Evolutionary conservation across 139 green algal genomes (phyloP), one percentile per base, ranked within the genome.

Genomic region (Nannochloris sp.): DNA sequence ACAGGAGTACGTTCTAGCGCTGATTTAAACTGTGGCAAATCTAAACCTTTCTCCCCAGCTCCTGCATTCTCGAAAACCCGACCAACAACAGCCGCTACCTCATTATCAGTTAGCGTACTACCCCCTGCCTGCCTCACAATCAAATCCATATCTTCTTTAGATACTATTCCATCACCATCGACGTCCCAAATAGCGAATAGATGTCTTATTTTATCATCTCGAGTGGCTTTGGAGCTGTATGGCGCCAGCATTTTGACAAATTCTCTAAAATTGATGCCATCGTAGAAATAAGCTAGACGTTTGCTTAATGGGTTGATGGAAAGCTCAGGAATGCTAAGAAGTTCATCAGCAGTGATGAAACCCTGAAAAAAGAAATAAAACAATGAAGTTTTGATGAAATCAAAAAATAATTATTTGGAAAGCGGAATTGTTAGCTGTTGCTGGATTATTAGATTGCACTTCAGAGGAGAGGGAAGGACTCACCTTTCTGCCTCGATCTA

Each of bases 301-400:
- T 87, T 77, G 12, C 85, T 81, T 6, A 98, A 55, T 0, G 92
- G 92, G 75, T 96, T 97, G 75, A 98, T 96, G 61, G 82, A 90
- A 3, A 98, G 85, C 73, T 98, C 92, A 9, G 92, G 92, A 31
- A 98, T 97, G 66, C 60, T 70, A 63, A 95, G 62, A 3, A 97
- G 79, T 71, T 96, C 90, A 48, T 96, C 85, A 1, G 75, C 70
- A 4, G 82, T 88, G 33, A 98, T 89, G 77, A 92, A 98, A 23
- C 92, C 92, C 76, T 78, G 63, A 27, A 13, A 25, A 7, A 38
- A 9, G 42, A 51, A 19, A 19, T 27, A 19, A 51, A 19, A 51
- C 19, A 19, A 27, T 51, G 42, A 51, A 19, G 19, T 27, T 51
- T 19, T n/a, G n/a, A n/a, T n/a, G n/a, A n/a, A 19, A 51, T 19